Evolutionary conservation across 2,329 filamentous ascomycete species (phyloP).

Genomic region (Albifimbria verrucaria): DNA sequence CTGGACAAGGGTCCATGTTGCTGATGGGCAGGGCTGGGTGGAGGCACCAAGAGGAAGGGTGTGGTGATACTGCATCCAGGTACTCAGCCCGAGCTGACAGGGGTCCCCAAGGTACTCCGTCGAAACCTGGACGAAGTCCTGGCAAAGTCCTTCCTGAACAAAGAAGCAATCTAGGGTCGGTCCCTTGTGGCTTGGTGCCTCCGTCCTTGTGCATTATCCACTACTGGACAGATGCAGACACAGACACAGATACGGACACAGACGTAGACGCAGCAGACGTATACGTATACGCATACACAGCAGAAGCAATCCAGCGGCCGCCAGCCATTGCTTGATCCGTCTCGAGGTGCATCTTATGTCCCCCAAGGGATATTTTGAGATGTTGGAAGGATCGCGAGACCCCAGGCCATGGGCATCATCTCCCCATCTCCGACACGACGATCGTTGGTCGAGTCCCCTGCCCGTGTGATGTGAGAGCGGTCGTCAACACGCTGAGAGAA

Average conservation of each 20-base stretch:
- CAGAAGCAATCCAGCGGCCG: no score
- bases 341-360: neutral
- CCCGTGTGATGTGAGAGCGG: no score
- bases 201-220: no score
- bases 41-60: neutral
- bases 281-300: no score
- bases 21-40: neutral
- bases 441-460: no score
- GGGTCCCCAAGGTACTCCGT: conserved; percentile 5
- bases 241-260: no score
- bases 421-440: no score
- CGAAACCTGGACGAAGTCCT: conserved; percentile 10
- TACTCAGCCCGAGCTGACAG: neutral
- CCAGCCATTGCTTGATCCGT: neutral
- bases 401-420: neutral
- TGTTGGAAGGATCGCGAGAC: neutral
- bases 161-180: neutral
- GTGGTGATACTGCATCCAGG: neutral
- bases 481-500: no score
- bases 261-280: no score
- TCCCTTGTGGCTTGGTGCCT: no score
- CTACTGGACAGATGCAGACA: no score
- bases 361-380: neutral
- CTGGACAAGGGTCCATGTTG: neutral
- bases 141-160: neutral